Conservation (phyloP, 1,139 yeast species). For the Pichia sp. region DNA sequence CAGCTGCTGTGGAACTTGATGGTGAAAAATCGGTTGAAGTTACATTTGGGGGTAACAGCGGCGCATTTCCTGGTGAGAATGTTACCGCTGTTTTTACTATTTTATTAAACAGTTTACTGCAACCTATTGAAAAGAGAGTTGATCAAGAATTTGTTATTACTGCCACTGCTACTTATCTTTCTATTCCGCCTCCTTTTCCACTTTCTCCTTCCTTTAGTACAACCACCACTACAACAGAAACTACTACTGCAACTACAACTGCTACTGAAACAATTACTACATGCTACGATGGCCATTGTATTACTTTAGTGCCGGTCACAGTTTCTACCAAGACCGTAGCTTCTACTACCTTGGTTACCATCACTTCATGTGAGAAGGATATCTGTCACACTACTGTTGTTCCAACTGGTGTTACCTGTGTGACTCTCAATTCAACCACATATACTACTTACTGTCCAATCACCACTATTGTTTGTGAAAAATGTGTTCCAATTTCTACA, state of each 20-base stretch:
- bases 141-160: conserved; percentile 21
- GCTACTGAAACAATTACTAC: conserved; percentile 33
- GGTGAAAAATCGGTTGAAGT: conserved; percentile 16
- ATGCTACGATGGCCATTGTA: conserved; percentile 28
- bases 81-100: conserved; percentile 21
- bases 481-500: conserved; percentile 18
- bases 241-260: conserved; percentile 11
- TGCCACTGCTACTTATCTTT: conserved; percentile 17
- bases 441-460: conserved; percentile 45
- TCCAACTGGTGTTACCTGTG: conserved; percentile 40
- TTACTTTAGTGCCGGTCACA: conserved; percentile 5
- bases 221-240: neutral
- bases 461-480: conserved; percentile 18
- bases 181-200: conserved; percentile 13
- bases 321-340: conserved; percentile 13
- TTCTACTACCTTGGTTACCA: conserved; percentile 18
- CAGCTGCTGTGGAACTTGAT: conserved; percentile 10
- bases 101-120: conserved; percentile 15
- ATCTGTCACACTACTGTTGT: conserved; percentile 36
- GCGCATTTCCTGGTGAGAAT: conserved; percentile 2
- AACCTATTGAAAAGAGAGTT: conserved; percentile 18
- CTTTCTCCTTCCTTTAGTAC: conserved; percentile 8
- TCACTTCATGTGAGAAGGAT: conserved; percentile 41
- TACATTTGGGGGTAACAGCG: conserved; percentile 14
- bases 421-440: conserved; percentile 31